Evolutionary conservation across 2,329 filamentous ascomycete species (phyloP), one percentile per base, ranked within the genome.

Genomic region (Aspergillus tubingensis): DNA sequence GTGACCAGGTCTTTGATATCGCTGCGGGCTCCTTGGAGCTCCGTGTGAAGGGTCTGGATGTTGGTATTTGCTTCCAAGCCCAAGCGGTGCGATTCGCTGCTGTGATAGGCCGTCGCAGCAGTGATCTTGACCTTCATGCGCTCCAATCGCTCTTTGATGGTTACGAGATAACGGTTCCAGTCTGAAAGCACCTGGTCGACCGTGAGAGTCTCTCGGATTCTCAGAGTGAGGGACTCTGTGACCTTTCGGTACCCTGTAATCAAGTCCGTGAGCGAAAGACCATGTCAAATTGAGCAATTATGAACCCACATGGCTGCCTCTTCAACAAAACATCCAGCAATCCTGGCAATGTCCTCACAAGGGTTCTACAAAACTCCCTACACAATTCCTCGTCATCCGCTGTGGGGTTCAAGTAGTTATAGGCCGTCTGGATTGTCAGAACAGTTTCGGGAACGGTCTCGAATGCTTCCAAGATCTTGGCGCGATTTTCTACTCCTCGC

Each of bases 81-180:
- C 41, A 44, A 23, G 2, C 41, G 41, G 13, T 44, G 41, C 10
- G 41, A 44, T 21, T 44, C 41, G 6, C 19, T 44, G 19, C 41
- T 44, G 19, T 44, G 41, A 13, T 44, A 44, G 41, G 41, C 41
- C 3, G 41, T 44, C 13, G 41, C 13, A 6, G 41, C 41, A 5
- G 41, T 21, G 21, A 23, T 44, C 41, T 44, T 44, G 19, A 44
- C 19, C 13, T 44, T 44, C 41, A 44, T 44, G 19, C 41, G 41
- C 13, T 44, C 41, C 0, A 44, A 8, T 44, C 41, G 41, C 41
- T 44, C 41, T 21, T 23, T 23, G 19, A 44, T 44, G 41, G 41
- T 44, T 13, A 19, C 41, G 41, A 44, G 19, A 3, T 44, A 44
- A 10, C 41, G 41, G 19, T 44, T 44, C 41, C 41, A 44, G 19